phyloP scores from a whole-genome alignment of 1,139 yeast genomes.

The Yamadazyma triangularis region DNA sequence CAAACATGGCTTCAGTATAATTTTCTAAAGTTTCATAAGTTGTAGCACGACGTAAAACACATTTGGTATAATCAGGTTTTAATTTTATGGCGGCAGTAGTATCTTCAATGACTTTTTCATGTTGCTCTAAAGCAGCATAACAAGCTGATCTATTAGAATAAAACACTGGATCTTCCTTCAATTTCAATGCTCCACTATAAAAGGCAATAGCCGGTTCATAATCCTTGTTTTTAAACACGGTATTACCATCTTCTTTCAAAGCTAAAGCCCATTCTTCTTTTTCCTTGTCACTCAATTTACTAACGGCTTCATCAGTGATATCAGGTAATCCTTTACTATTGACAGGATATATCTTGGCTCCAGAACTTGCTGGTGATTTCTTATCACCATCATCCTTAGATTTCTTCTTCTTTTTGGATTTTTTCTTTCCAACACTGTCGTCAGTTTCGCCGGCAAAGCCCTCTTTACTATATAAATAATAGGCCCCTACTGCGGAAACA shows the following conservation, averaged over 20 bases:
- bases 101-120: conserved; percentile 80
- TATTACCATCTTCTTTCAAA: conserved; percentile 88
- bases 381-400: conserved; percentile 13
- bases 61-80: conserved; percentile 88
- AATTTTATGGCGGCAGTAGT: conserved; percentile 80
- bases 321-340: conserved; percentile 54
- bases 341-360: conserved; percentile 38
- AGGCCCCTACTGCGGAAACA: conserved; percentile 58
- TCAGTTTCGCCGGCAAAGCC: conserved; percentile 6
- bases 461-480: conserved; percentile 39
- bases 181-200: conserved; percentile 72
- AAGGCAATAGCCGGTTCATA: conserved; percentile 69
- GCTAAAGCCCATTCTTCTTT: conserved; percentile 69
- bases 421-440: conserved; percentile 19
- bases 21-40: conserved; percentile 80
- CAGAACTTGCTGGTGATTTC: conserved; percentile 10
- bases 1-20: conserved; percentile 84
- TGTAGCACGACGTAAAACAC: conserved; percentile 71
- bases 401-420: conserved; percentile 37
- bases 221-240: conserved; percentile 65
- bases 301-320: conserved; percentile 44
- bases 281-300: conserved; percentile 45
- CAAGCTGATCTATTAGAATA: conserved; percentile 96
- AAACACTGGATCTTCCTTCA: conserved; percentile 79
- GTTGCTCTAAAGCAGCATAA: conserved; percentile 74